Conservation (phyloP, 495 filamentous ascomycete genomes). For the Penicillium simplicissimum region DNA sequence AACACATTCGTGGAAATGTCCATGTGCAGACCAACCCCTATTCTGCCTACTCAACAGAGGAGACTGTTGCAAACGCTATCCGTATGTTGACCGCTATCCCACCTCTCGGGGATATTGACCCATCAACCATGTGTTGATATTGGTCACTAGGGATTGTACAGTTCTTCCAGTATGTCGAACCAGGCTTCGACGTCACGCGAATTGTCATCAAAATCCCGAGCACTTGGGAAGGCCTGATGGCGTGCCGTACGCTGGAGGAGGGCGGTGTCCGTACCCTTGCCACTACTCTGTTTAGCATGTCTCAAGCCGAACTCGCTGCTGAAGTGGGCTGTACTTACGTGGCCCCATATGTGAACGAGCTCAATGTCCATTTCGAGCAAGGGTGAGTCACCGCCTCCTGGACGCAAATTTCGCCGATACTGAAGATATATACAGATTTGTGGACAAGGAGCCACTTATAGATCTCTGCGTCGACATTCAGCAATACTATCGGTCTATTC, state of each 20-base stretch:
- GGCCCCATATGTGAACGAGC: conserved; percentile 64
- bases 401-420: neutral
- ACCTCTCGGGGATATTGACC: neutral
- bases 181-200: conserved; percentile 47
- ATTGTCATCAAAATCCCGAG: conserved; percentile 64
- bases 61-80: conserved; percentile 55
- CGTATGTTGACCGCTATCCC: conserved; percentile 38
- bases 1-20: conserved; percentile 52
- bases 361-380: conserved; percentile 60
- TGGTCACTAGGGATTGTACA: conserved; percentile 46
- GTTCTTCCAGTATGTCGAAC: conserved; percentile 50
- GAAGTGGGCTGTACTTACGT: conserved; percentile 60
- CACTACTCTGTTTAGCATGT: conserved; percentile 61
- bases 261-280: conserved; percentile 57
- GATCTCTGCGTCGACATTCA: conserved; percentile 54
- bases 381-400: neutral
- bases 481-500: conserved; percentile 48
- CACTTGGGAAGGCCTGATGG: conserved; percentile 65
- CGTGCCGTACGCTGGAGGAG: conserved; percentile 56
- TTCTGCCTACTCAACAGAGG: conserved; percentile 52
- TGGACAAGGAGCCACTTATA: conserved; percentile 45
- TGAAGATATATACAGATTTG: conserved; percentile 5
- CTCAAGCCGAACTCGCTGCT: conserved; percentile 57
- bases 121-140: neutral
- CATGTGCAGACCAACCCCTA: conserved; percentile 66